phyloP scores from a whole-genome alignment of 495 filamentous ascomycete genomes.

The Echria macrotheca region DNA sequence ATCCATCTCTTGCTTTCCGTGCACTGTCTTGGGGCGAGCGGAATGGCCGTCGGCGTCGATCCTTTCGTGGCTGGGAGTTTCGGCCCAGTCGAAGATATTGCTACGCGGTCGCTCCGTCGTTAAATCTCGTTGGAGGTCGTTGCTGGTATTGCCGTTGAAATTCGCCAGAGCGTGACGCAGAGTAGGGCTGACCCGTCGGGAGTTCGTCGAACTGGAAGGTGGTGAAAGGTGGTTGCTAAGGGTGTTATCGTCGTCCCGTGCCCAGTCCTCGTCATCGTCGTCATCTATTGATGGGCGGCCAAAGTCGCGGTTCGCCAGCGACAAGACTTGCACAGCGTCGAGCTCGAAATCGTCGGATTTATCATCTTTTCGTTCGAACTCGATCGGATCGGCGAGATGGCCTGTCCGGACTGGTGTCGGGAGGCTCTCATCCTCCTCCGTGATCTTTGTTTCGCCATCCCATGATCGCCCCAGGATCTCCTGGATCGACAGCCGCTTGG shows the following conservation, averaged over 20 bases:
- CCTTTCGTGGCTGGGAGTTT: conserved; percentile 57
- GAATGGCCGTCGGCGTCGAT: conserved; percentile 48
- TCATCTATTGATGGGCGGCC: conserved; percentile 50
- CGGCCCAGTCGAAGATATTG: conserved; percentile 84
- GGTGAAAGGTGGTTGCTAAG: conserved; percentile 50
- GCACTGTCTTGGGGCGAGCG: conserved; percentile 76
- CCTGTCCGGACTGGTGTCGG: conserved; percentile 49
- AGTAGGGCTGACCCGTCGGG: conserved; percentile 40
- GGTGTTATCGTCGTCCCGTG: conserved; percentile 48
- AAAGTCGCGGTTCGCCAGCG: conserved; percentile 32
- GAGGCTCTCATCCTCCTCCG: conserved; percentile 60
- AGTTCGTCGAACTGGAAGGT: conserved; percentile 46
- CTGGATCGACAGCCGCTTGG: conserved; percentile 55
- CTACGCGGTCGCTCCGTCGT: conserved; percentile 47
- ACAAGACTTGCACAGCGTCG: conserved; percentile 14
- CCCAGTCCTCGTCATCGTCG: conserved; percentile 61
- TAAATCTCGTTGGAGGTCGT: conserved; percentile 26
- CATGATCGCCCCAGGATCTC: conserved; percentile 43
- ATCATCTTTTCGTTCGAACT: conserved; percentile 13
- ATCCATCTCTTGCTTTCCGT: conserved; percentile 78
- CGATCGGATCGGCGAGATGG: conserved; percentile 19
- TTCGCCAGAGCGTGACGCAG: conserved; percentile 37
- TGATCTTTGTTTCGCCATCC: conserved; percentile 51
- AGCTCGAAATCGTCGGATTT: conserved; percentile 17
- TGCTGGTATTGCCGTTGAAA: conserved; percentile 36